Base-by-base conservation (phyloP, 106 monocot genomes). In the Triglochin maritima region DNA sequence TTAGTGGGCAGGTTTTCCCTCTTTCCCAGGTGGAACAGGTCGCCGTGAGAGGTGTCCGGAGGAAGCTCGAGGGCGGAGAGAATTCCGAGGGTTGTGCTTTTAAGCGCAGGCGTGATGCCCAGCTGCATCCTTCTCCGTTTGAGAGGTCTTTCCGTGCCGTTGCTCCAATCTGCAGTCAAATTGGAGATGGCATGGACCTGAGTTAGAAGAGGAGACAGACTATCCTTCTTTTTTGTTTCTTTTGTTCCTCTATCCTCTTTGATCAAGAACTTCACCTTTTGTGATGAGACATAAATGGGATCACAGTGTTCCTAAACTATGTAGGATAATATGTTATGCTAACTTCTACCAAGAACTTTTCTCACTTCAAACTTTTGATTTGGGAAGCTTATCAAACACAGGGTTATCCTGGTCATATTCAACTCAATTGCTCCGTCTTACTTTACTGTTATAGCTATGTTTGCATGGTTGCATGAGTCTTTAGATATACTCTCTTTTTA, bases 161-260 rank as follows among this genome's bases (percentile, higher is more conserved):
- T 9, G 5, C 80, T 69, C 98, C 88, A 75, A 86, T 98, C 61
- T 88, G 83, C 80, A 92, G 81, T 73, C 88, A 82, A 79, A 74
- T 86, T 83, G 98, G 98, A 80, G 98, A 98, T 62, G 86, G 88
- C 81, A 98, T 98, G 98, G 92, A 98, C 75, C 82, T 92, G 91
- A 92, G 82, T 56, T 92, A 87, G 79, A 63, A 65, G 56, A 66
- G 67, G 56, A 46, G 16, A 73, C 57, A 53, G 16, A 5, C 65
- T 14, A 62, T 53, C 47, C 15, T 60, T 62, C 17, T 58, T 55
- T 64, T 14, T 29, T 72, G 41, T 51, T 29, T 47, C 61, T n/a
- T 74, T 55, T 76, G 41, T 56, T 69, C 60, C 47, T 49, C 50
- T 53, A 29, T 48, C 16, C 70, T 51, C 67, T 74, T 62, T 29